Evolutionary conservation across 371 early-diverging fungal genomes (phyloP).

Genomic region (Mortierella sp.): DNA sequence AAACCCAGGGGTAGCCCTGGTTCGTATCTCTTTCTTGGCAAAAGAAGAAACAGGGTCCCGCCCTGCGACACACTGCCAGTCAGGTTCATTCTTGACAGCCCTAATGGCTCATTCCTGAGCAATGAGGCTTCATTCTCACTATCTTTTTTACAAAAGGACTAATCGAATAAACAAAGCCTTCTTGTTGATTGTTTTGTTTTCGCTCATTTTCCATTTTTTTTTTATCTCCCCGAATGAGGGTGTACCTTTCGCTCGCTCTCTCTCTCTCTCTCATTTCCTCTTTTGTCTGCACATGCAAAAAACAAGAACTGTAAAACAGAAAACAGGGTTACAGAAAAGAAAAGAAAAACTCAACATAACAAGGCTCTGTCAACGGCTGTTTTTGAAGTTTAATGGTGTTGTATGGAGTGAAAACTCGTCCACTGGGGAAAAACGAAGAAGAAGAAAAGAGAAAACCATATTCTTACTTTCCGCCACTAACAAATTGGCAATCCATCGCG

Average conservation of each 20-base stretch:
- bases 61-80: constrained; percentile 2
- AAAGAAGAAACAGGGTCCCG: not conserved
- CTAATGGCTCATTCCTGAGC: not conserved
- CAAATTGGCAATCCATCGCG: not conserved
- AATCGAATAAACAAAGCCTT: not conserved
- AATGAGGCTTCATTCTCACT: not conserved
- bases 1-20: constrained; percentile 4
- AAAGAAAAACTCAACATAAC: no score
- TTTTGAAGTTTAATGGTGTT: not conserved
- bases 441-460: not conserved
- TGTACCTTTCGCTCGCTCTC: not conserved
- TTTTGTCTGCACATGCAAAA: not conserved
- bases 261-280: not conserved
- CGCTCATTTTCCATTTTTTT: not conserved
- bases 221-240: not conserved
- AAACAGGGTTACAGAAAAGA: not conserved
- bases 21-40: not conserved
- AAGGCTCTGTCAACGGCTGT: not conserved
- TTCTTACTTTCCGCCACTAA: not conserved
- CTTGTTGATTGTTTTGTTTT: not conserved
- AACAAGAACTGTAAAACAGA: not conserved
- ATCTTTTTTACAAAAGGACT: not conserved
- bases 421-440: not conserved
- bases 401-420: not conserved
- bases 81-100: not conserved